Percentiles rank a stretch among this genome's conserved stretches.
phyloP scores from a whole-genome alignment of 495 filamentous ascomycete genomes.

The Neurospora cerealis region DNA sequence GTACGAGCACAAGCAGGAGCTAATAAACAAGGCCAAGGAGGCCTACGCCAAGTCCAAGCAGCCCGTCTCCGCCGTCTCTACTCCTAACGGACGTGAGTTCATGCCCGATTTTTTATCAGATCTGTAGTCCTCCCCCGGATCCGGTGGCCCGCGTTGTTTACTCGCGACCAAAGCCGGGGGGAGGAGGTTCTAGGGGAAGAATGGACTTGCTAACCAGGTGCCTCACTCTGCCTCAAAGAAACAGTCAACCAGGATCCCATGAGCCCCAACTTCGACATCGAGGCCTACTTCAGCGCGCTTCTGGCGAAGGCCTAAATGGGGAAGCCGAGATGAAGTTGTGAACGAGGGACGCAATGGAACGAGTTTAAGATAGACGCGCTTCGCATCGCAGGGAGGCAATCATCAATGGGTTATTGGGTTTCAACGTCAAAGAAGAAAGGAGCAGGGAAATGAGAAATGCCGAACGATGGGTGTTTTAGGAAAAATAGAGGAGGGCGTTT shows the following conservation, averaged over 20 bases:
- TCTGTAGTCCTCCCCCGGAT: background rate
- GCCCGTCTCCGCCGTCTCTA: slow-evolving; percentile 40
- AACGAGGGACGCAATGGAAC: background rate
- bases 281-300: slow-evolving; percentile 65
- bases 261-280: slow-evolving; percentile 82
- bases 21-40: slow-evolving; percentile 86
- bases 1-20: slow-evolving; percentile 72
- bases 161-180: background rate
- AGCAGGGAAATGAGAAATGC: background rate
- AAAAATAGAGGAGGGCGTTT: background rate
- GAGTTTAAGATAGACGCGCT: background rate
- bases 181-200: background rate
- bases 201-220: background rate
- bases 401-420: background rate
- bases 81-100: slow-evolving; percentile 46
- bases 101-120: background rate
- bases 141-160: background rate
- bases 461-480: background rate
- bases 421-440: background rate
- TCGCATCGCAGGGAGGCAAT: background rate
- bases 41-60: slow-evolving; percentile 78
- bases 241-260: slow-evolving; percentile 76
- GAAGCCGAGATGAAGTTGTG: slow-evolving; percentile 11
- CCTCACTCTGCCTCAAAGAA: slow-evolving; percentile 10
- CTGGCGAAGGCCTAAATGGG: slow-evolving; percentile 34